Evolutionary conservation across 148 eudicot species (phyloP), one percentile per base, ranked within the genome.

Genomic region (Diospyros lotus): DNA sequence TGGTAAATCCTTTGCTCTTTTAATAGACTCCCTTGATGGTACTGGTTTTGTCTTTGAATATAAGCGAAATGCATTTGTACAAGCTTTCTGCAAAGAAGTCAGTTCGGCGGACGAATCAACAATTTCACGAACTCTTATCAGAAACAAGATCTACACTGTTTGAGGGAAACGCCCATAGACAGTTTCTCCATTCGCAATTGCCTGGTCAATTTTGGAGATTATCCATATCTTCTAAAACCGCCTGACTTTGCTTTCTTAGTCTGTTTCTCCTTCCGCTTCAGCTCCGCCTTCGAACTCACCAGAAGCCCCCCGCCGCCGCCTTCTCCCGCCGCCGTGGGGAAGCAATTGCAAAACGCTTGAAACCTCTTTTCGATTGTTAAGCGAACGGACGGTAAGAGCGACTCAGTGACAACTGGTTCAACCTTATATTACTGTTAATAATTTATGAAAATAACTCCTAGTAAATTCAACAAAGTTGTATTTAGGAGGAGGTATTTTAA

Each of bases 151-250:
- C 98, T 73, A 95, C 58, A 64, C 89, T 52, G 89, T 86, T 83
- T 95, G 98, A 41, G 99, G 98, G 51, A 95, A 89, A 62, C 98
- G 91, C 54, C 98, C 99, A 82, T 89, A 95, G 9, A 95, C 79
- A 52, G 91, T 95, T 66, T 77, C 98, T 68, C 97, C 94, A 72
- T 87, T 87, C 13, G 91, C 87, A 71, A 91, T 74, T 73, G 91
- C 94, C 79, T 85, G 81, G 69, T 87, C 90, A 61, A 92, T 84
- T 80, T 83, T 82, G 56, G 87, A 82, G 82, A 78, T 80, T 68
- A 69, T 87, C 83, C 75, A 58, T 80, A 79, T 95, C 90, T 76
- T 85, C 85, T 28, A 90, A 95, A 95, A 1, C 99, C 99, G 1
- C 99, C 90, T n/a, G 97, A 91, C 76, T 89, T 95, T 0, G 99